Evolutionary conservation across 495 filamentous ascomycete genomes (phyloP), one percentile per base, ranked within the genome.

Genomic region (Penicillium salamii): DNA sequence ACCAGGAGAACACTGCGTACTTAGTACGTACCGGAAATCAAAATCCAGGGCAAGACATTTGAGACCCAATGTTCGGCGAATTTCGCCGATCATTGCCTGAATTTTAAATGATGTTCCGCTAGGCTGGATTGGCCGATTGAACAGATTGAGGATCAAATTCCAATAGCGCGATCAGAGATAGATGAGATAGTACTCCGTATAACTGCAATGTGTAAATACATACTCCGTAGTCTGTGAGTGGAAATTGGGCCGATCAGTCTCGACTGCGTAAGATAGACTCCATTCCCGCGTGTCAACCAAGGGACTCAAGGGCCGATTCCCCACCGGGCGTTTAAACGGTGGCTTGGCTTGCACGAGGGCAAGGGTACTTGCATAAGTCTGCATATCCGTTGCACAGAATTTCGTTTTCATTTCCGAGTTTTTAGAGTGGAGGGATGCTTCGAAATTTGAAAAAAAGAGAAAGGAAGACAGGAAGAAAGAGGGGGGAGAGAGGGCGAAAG

Each of bases 261-360:
- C 9, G 29, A 34, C 31, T 52, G 56, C 41, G 48, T 52, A 61
- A 61, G 53, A 59, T 59, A 36, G 56, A 29, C 52, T 56, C 55
- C 52, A 59, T 53, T 56, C 46, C 53, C 53, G 53, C 42, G 59
- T 59, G 58, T 58, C 54, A 53, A 55, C 37, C 43, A 42, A 54
- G 35, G 37, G 45, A 56, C 23, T 8, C 3, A 26, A 26, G 39
- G 37, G 12, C 23, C 24, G 36, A 50, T 34, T n/a, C 41, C 42
- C 59, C 59, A 62, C 59, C 43, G 53, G 59, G 59, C 59, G 55
- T 46, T 51, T 56, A 61, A 61, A 53, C 49, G 52, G 40, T 52
- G 59, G 28, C 55, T 45, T 53, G 42, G 46, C 49, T 31, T 12
- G 19, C 58, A 61, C 51, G 58, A 55, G 58, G 42, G 39, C 42